Evolutionary conservation across 768 basidiomycete species (phyloP).

Genomic region (Stropharia rugosoannulata): DNA sequence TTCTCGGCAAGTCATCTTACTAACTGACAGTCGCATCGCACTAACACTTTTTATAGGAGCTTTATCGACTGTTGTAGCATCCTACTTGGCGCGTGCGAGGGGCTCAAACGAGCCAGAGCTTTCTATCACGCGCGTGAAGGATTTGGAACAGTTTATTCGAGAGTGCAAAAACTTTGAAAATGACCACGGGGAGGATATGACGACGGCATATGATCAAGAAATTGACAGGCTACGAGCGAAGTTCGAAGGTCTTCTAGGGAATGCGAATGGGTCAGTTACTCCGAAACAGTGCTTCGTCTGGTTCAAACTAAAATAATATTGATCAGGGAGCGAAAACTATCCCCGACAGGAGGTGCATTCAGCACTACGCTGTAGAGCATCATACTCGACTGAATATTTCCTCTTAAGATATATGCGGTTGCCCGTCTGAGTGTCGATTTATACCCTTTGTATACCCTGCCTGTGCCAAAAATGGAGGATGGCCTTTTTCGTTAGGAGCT

Average conservation of each 20-base stretch:
- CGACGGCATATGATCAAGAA: slow-evolving; percentile 29
- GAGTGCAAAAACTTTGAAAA: slow-evolving; percentile 53
- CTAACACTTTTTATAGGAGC: slow-evolving; percentile 39
- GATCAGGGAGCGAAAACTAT: too few relatives aligned
- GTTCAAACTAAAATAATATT: too few relatives aligned
- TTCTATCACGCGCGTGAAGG: slow-evolving; percentile 50
- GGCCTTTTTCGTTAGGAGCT: too few relatives aligned
- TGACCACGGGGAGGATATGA: slow-evolving; percentile 46
- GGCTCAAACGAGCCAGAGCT: slow-evolving; percentile 68
- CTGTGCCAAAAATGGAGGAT: too few relatives aligned
- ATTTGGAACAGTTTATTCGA: slow-evolving; percentile 64
- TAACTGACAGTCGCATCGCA: not conserved
- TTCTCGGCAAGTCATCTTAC: slow-evolving; percentile 30
- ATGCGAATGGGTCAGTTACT: slow-evolving; percentile 9
- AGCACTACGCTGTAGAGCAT: too few relatives aligned
- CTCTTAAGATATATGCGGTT: too few relatives aligned
- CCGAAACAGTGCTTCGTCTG: not conserved
- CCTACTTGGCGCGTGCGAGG: slow-evolving; percentile 66
- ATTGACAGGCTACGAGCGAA: slow-evolving; percentile 6
- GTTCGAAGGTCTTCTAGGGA: slow-evolving; percentile 17
- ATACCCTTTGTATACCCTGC: not conserved
- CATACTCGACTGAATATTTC: too few relatives aligned
- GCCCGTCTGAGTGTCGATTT: too few relatives aligned
- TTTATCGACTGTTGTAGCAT: slow-evolving; percentile 64
- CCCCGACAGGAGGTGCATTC: too few relatives aligned